These are phyloP conservation scores for Inga oerstediana DNA, from an alignment of 306 rosid species.

Conservation along the genomic window DNA sequence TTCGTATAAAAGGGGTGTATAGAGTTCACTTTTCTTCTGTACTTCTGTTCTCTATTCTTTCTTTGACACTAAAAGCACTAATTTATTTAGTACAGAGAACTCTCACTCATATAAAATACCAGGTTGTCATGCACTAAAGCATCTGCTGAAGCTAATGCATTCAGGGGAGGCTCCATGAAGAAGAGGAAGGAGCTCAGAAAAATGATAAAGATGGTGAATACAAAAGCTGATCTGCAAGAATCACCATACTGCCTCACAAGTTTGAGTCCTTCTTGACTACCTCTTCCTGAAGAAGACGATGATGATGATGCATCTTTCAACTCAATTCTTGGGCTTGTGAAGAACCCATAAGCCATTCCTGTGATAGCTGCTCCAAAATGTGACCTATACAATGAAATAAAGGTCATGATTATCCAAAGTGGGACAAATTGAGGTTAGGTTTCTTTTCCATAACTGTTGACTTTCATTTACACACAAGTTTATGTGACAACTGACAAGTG, in stretches of 20 bases:
- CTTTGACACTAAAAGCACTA: background rate
- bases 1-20: background rate
- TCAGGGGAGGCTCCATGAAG: constrained; percentile 72
- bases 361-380: constrained; percentile 78
- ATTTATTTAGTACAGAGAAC: background rate
- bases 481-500: background rate
- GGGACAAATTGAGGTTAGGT: constrained; percentile 12
- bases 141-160: constrained; percentile 47
- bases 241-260: constrained; percentile 59
- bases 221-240: constrained; percentile 64
- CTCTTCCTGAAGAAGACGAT: constrained; percentile 35
- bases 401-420: background rate
- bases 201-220: constrained; percentile 61
- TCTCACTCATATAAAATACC: constrained; percentile 9
- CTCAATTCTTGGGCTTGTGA: constrained; percentile 64
- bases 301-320: constrained; percentile 46
- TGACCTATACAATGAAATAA: constrained; percentile 54
- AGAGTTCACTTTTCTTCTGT: background rate
- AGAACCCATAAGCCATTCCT: constrained; percentile 71
- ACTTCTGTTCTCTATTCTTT: background rate
- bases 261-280: constrained; percentile 66
- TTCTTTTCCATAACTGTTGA: background rate
- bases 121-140: constrained; percentile 37
- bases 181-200: constrained; percentile 56
- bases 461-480: background rate